Evolutionary conservation across 169 alveolate genomes (phyloP), one percentile per base, ranked within the genome.

Genomic region (Plasmodium inui): DNA sequence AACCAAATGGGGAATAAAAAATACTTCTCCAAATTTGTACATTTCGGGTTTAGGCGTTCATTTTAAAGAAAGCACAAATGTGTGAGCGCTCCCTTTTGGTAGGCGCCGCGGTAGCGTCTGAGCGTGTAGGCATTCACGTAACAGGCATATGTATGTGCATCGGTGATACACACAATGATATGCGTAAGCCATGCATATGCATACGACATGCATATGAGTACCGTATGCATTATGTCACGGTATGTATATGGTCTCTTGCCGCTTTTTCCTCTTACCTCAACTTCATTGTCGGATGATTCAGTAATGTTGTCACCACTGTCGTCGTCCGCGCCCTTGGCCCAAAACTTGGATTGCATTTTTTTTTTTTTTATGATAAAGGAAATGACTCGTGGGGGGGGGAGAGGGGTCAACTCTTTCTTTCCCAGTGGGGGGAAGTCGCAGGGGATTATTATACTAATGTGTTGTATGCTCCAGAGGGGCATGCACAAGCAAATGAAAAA

Each of bases 301-400:
- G 94, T 34, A 39, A 61, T 57, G 82, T 88, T 88, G 9, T 88
- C 94, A 19, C 94, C 94, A 88, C 94, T 88, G 22, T 88, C 94
- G 61, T 88, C 89, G 71, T 88, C 94, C n/a, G 72, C 88, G 30
- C 96, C 98, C 67, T 96, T 97, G 39, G 97, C 98, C 98, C 98
- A 97, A 94, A 97, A 97, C 94, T 96, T 97, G 12, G 98, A 97
- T 83, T 96, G 98, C 98, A 97, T 46, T 46, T 46, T 46, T 28
- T 34, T 41, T 32, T 57, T 28, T 8, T 44, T 81, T 46, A 67
- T 19, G 37, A 50, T 50, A 50, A 26, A 26, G 76, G 8, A 67
- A 67, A 67, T 67, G 37, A 6, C 37, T 67, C 76, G n/a, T 2
- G 0, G n/a, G 76, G 76, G 37, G 37, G 34, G 8, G 9, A 37